Evolutionary conservation across 1,284 basidiomycete species (phyloP).

Genomic region (Takashimella koratensis): DNA sequence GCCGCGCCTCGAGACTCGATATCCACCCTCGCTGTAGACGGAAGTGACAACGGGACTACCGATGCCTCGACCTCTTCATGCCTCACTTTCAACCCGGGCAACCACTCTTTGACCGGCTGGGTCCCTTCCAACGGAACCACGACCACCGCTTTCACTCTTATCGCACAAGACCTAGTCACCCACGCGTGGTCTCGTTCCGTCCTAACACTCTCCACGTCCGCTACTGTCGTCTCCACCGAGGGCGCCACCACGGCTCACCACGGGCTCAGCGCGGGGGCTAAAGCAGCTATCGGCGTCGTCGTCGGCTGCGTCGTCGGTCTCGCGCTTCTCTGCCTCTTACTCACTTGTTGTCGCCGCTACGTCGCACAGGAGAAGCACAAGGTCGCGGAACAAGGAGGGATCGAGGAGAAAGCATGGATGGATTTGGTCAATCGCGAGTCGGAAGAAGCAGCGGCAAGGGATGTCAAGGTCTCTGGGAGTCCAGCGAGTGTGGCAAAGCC

Average conservation of each 20-base stretch:
- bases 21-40: background rate
- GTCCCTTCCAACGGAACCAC: constrained; percentile 25
- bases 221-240: constrained; percentile 38
- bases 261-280: constrained; percentile 53
- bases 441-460: background rate
- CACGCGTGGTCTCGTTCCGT: constrained; percentile 66
- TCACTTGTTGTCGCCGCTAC: constrained; percentile 57
- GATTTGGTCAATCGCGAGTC: background rate
- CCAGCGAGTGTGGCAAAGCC: background rate
- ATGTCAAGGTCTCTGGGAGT: background rate
- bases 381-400: constrained; percentile 26
- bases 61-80: constrained; percentile 15
- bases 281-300: constrained; percentile 58
- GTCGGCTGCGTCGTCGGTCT: constrained; percentile 63
- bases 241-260: constrained; percentile 47
- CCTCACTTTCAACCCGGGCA: constrained; percentile 64
- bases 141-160: constrained; percentile 25
- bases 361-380: constrained; percentile 49
- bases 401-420: constrained; percentile 34
- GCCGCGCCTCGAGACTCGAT: constrained; percentile 11
- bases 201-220: constrained; percentile 57
- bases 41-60: background rate
- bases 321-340: constrained; percentile 55
- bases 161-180: constrained; percentile 45
- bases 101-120: constrained; percentile 44